Conservation (phyloP, 805 yeast genomes). For the Lachancea fermentati region DNA sequence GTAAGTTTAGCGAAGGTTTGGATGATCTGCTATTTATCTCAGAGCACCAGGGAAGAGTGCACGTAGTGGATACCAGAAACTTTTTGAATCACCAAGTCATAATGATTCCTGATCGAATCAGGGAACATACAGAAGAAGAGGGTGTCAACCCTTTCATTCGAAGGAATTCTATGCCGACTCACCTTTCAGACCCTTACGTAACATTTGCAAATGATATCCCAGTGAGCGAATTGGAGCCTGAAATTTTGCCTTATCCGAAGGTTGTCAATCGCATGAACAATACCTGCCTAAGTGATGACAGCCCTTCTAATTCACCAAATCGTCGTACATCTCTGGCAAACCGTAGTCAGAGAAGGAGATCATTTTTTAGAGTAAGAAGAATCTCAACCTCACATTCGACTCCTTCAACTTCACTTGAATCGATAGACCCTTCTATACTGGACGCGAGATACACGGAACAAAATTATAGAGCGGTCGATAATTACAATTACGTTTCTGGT, state of each 20-base stretch:
- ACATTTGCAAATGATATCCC: conserved; percentile 29
- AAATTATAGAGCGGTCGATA: conserved; percentile 13
- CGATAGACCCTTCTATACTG: conserved; percentile 9
- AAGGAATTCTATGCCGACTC: conserved; percentile 19
- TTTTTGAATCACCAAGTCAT: conserved; percentile 71
- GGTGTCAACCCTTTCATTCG: conserved; percentile 6
- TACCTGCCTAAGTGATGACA: neutral
- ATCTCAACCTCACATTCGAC: conserved; percentile 21
- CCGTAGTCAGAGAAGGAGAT: conserved; percentile 6
- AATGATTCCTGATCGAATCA: conserved; percentile 45
- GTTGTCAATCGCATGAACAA: conserved; percentile 13
- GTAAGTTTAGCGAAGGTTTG: conserved; percentile 56
- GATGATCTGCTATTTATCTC: conserved; percentile 72
- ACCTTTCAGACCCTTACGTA: conserved; percentile 20
- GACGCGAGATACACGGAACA: conserved; percentile 13
- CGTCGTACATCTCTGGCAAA: neutral
- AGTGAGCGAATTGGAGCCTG: conserved; percentile 25
- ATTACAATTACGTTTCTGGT: conserved; percentile 10
- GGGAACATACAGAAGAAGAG: conserved; percentile 9
- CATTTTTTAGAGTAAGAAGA: conserved; percentile 23
- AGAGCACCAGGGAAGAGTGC: conserved; percentile 86
- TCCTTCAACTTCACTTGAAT: conserved; percentile 3
- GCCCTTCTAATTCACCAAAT: neutral
- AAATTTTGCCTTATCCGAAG: conserved; percentile 29
- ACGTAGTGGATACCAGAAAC: conserved; percentile 73